Conservation (phyloP, 495 filamentous ascomycete species). For the Penicillium antarcticum region DNA sequence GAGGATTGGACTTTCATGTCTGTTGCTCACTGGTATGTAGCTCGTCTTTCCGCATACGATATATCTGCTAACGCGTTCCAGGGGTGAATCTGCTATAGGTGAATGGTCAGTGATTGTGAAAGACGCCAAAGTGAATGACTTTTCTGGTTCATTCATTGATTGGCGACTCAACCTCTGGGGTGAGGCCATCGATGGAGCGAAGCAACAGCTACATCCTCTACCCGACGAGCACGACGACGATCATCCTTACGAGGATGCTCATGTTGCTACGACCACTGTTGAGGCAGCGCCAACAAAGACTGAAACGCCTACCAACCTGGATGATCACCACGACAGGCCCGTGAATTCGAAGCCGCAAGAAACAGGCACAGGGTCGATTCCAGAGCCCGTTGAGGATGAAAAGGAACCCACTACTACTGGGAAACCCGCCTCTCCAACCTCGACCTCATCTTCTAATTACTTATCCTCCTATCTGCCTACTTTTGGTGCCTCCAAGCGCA, state of each 20-base stretch:
- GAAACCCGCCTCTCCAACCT: slow-evolving; percentile 40
- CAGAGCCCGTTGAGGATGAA: slow-evolving; percentile 13
- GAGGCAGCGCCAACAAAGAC: slow-evolving; percentile 44
- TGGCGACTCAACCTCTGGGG: slow-evolving; percentile 97
- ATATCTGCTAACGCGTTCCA: slow-evolving; percentile 28
- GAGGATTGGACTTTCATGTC: slow-evolving; percentile 98
- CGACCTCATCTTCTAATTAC: slow-evolving; percentile 53
- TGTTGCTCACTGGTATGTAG: slow-evolving; percentile 85
- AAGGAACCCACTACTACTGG: slow-evolving; percentile 28
- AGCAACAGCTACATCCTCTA: slow-evolving; percentile 71
- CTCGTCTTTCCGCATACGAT: not conserved
- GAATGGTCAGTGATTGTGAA: slow-evolving; percentile 90
- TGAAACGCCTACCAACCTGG: slow-evolving; percentile 44
- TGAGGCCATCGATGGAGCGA: slow-evolving; percentile 70
- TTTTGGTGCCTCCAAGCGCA: slow-evolving; percentile 87
- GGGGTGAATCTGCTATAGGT: slow-evolving; percentile 86
- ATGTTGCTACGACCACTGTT: slow-evolving; percentile 53
- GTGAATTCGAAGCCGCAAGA: slow-evolving; percentile 56
- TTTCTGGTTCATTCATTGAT: slow-evolving; percentile 76
- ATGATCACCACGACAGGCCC: slow-evolving; percentile 77
- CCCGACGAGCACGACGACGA: slow-evolving; percentile 83
- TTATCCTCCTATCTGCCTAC: slow-evolving; percentile 89
- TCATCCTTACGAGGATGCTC: slow-evolving; percentile 59
- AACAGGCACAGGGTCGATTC: slow-evolving; percentile 22
- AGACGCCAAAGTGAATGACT: slow-evolving; percentile 74